phyloP scores from a whole-genome alignment of 1,284 basidiomycete genomes.

The Trichosporon faecale region DNA sequence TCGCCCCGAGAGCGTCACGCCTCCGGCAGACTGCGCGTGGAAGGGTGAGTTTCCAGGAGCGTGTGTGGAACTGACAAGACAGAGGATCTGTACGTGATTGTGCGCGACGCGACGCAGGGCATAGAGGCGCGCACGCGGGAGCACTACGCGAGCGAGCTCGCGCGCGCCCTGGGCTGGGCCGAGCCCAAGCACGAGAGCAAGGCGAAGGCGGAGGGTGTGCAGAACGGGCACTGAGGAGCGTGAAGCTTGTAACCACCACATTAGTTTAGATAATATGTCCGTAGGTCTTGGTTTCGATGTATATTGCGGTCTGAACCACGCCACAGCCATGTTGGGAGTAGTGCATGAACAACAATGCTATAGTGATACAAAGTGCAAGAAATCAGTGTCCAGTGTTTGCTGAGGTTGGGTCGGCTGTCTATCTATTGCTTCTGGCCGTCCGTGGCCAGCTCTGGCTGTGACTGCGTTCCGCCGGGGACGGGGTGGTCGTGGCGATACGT shows the following conservation, averaged over 20 bases:
- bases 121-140: slow-evolving; percentile 21
- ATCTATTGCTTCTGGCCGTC: background rate
- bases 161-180: slow-evolving; percentile 4
- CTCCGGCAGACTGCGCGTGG: slow-evolving; percentile 5
- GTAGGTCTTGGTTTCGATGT: background rate
- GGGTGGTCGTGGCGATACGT: background rate
- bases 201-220: background rate
- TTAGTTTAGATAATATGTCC: background rate
- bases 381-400: background rate
- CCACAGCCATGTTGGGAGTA: background rate
- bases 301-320: background rate
- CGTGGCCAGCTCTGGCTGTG: no score
- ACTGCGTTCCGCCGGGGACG: no score
- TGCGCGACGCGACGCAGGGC: slow-evolving; percentile 20
- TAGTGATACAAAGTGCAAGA: background rate
- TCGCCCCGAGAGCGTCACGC: background rate
- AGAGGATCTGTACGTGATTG: slow-evolving; percentile 31
- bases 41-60: background rate
- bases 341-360: background rate
- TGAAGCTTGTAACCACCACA: background rate
- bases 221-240: background rate
- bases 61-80: background rate
- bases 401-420: background rate
- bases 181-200: background rate
- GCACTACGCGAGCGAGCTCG: slow-evolving; percentile 21